Base-by-base conservation (phyloP, 345 rosid genomes). In the Litchi chinensis region DNA sequence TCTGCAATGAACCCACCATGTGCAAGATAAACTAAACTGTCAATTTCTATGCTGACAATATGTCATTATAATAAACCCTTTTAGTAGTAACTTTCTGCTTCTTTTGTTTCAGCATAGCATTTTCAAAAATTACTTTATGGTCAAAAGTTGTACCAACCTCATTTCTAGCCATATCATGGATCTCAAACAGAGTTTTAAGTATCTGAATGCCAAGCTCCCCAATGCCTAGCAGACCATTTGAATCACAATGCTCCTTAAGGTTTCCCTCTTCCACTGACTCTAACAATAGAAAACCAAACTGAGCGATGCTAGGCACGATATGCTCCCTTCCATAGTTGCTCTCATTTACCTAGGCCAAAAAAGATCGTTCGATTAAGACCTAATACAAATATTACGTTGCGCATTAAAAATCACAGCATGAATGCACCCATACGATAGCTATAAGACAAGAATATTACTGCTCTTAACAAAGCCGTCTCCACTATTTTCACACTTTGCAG, bases 121-220 rank as follows among this genome's bases (percentile, higher is more conserved):
- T 24, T 46, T 39, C 54, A 48, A 28, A 48, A 5, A 10, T 18
- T 16, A n/a, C 65, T 56, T 28, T 46, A 12, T 10, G 10, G 11
- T 65, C 12, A 68, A 71, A 41, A 66, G 78, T 28, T 50, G 60
- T 60, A 81, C 82, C 7, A 76, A 93, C 98, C 98, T 93, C 96
- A 69, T 84, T 93, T 82, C 98, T 89, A 76, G 96, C 87, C 95
- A 93, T 90, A 78, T 90, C 96, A 85, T 93, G 92, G 81, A 85
- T 84, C 85, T 93, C 93, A 82, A 92, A 93, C 73, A 93, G 82
- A 41, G 85, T 87, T 83, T 88, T 89, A 76, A 93, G 84, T 78
- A 93, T 87, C 87, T 88, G 91, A 81, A 90, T 76, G 63, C 95
- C 88, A 69, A 93, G 93, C 81, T 89, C 88, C 82, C 91, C 93